phyloP scores from a whole-genome alignment of 139 green algal genomes.

The Trebouxia sp. region DNA sequence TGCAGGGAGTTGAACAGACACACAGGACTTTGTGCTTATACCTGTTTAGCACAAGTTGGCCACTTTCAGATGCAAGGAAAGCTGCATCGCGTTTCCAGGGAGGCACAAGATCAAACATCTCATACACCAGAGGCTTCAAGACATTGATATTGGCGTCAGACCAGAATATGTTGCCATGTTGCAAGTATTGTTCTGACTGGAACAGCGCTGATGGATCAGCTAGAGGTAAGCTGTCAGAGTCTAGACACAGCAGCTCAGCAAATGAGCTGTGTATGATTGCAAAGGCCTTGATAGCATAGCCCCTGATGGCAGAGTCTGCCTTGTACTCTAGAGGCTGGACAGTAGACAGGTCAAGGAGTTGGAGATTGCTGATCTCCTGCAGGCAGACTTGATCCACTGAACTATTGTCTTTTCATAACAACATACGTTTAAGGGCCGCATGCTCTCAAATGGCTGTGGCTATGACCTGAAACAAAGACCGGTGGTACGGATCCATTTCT shows the following conservation, averaged over 20 bases:
- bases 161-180: slow-evolving; percentile 18
- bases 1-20: no score
- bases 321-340: not conserved
- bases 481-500: not conserved
- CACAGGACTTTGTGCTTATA: no score
- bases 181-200: not conserved
- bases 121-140: not conserved
- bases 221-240: slow-evolving; percentile 11
- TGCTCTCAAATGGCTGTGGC: no score
- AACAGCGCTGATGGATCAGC: not conserved
- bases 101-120: not conserved
- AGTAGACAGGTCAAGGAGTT: not conserved
- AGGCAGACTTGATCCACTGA: not conserved
- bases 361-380: not conserved
- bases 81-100: not conserved
- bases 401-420: no score
- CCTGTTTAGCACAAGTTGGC: not conserved
- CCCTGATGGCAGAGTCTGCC: not conserved
- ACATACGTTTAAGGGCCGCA: no score
- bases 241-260: not conserved
- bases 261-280: slow-evolving; percentile 15
- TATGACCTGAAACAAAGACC: not conserved
- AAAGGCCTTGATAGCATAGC: slow-evolving; percentile 11
- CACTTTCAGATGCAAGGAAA: slow-evolving; percentile 1
- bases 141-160: slow-evolving; percentile 9